Evolutionary conservation across 768 basidiomycete species (phyloP).

Genomic region (Sporobolomyces pararoseus): DNA sequence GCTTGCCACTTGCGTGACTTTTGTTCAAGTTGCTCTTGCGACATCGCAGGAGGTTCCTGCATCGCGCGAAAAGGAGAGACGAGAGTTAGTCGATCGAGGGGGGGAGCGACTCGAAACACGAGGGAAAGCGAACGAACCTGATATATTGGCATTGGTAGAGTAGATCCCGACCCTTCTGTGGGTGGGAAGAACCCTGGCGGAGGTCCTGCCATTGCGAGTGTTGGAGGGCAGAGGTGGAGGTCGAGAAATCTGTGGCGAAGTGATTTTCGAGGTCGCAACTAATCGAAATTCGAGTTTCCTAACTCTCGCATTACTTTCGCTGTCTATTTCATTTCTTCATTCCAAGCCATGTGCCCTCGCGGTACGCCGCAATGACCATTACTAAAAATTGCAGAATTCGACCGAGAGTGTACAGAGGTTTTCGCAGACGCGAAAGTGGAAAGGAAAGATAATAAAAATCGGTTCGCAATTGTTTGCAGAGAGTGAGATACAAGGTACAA

Average conservation of each 20-base stretch:
- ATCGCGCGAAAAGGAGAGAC: constrained; percentile 43
- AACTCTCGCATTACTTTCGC: neutral
- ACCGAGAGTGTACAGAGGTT: too few species aligned
- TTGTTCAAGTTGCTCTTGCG: constrained; percentile 70
- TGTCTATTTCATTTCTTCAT: too few species aligned
- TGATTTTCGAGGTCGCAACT: neutral
- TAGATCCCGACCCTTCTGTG: neutral
- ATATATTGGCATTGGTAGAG: constrained; percentile 13
- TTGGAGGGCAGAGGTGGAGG: neutral
- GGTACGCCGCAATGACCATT: too few species aligned
- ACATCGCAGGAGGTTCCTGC: constrained; percentile 49
- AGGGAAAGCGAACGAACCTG: neutral
- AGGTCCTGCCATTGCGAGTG: constrained; percentile 13
- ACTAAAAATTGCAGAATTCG: too few species aligned
- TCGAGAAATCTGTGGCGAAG: neutral
- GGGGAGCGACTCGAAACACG: neutral
- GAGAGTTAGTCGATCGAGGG: constrained; percentile 51
- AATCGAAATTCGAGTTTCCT: constrained; percentile 8
- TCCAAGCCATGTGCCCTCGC: too few species aligned
- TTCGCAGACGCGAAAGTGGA: too few species aligned
- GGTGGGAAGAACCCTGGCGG: constrained; percentile 29
- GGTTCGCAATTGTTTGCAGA: neutral
- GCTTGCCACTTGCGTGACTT: constrained; percentile 96
- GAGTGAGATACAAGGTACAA: neutral
- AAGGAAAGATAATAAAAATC: neutral